Evolutionary conservation across 495 filamentous ascomycete genomes (phyloP), one percentile per base, ranked within the genome.

Genomic region (Umbilicaria muhlenbergii): DNA sequence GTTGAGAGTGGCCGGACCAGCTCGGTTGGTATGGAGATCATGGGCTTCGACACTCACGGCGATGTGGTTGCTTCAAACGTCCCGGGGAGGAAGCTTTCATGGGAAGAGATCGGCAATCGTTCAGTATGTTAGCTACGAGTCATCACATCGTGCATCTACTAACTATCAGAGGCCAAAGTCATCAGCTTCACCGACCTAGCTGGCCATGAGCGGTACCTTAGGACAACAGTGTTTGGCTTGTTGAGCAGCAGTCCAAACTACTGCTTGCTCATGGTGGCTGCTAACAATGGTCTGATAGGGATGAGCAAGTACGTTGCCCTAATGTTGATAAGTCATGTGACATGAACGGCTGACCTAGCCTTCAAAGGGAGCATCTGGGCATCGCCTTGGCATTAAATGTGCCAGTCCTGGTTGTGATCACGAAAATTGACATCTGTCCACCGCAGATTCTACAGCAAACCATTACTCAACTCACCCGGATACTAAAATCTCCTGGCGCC

Each of bases 341-440:
- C 13, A 36, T 13, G 19, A 32, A 18, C 18, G 13, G 35, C 42
- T 54, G 31, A 55, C 35, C 18, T 8, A 3, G 17, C 15, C 7
- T 13, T 1, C 37, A 67, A 61, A 28, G 24, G 60, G 91, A 98
- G 63, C 91, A 98, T 62, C 69, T 98, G 15, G 91, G 91, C 14
- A 95, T 98, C 56, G 91, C 91, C 1, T 66, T 95, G 15, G 89
- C 91, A 2, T 63, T 98, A 32, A 96, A 96, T 56, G 92, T 98
- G 18, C 91, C 91, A 3, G 86, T 98, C 51, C 89, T 98, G 81
- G 88, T 98, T 19, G 86, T 96, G 45, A 78, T 98, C 45, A 98
- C 91, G 58, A 98, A 98, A 63, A 96, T 96, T 49, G 91, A 98
- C 60, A 98, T 96, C 41, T 98, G 91, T 55, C 91, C 91, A 14